phyloP scores from a whole-genome alignment of 345 rosid genomes.

The Eucalyptus pauciflora region DNA sequence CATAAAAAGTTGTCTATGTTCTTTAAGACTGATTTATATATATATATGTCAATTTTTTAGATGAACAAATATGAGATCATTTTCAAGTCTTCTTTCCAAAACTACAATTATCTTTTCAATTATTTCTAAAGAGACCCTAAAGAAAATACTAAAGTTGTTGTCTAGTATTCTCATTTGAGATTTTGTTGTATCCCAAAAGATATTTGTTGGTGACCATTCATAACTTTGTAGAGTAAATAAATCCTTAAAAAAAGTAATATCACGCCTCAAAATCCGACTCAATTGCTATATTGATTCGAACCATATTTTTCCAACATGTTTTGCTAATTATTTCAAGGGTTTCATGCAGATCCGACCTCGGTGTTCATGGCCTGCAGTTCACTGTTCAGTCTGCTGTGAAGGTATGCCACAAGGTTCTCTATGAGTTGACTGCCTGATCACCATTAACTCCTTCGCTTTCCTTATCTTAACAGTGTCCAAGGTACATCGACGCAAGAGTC shows the following conservation, averaged over 20 bases:
- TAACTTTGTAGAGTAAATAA: rapidly evolving
- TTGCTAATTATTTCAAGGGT: not conserved
- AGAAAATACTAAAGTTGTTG: rapidly evolving
- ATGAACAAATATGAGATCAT: too few species aligned
- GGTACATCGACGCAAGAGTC: constrained; percentile 63
- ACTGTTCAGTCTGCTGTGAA: constrained; percentile 68
- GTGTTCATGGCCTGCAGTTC: constrained; percentile 59
- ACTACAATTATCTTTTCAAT: too few species aligned
- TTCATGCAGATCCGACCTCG: constrained; percentile 51
- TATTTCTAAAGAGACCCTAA: rapidly evolving
- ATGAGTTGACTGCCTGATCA: not conserved
- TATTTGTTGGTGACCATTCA: rapidly evolving
- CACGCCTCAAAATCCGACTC: rapidly evolving
- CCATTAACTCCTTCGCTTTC: not conserved
- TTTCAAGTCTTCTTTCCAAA: too few species aligned
- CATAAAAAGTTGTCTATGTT: too few species aligned
- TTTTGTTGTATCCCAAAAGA: rapidly evolving
- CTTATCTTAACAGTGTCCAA: constrained; percentile 46
- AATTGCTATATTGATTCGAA: too few species aligned
- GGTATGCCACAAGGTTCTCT: constrained; percentile 16
- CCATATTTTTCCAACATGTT: too few species aligned
- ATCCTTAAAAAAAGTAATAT: too few species aligned
- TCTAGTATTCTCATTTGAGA: too few species aligned
- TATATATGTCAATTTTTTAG: too few species aligned
- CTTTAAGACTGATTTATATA: too few species aligned